Evolutionary conservation across 1,284 basidiomycete genomes (phyloP).

Genomic region (Trichosporon inkin): DNA sequence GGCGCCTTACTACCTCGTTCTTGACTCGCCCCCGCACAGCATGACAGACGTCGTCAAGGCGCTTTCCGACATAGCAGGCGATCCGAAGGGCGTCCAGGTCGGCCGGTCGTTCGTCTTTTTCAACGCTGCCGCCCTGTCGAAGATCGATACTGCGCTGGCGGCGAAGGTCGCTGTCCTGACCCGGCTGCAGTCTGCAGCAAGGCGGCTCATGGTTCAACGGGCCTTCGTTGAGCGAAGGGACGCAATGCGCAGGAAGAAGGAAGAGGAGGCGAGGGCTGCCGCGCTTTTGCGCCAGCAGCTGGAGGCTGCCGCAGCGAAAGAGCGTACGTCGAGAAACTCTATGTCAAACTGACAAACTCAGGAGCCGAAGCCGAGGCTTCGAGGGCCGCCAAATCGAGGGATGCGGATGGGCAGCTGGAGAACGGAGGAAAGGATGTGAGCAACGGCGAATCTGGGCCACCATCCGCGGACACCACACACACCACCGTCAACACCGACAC

Average conservation of each 20-base stretch:
- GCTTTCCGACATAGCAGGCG: constrained; percentile 17
- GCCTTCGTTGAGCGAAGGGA: neutral
- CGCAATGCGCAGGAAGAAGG: constrained; percentile 1
- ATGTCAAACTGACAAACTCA: neutral
- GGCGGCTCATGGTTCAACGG: constrained; percentile 1
- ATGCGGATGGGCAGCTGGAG: neutral
- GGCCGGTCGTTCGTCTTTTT: constrained; percentile 21
- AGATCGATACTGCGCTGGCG: constrained; percentile 17
- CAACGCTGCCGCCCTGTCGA: constrained; percentile 14
- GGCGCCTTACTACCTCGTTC: constrained; percentile 16
- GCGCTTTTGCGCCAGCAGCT: neutral
- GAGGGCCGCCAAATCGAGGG: neutral
- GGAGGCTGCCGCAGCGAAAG: neutral
- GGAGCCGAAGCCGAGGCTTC: neutral
- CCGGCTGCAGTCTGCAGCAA: constrained; percentile 13
- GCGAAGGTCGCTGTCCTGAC: constrained; percentile 15
- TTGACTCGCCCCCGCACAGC: constrained; percentile 13
- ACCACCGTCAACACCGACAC: constrained; percentile 4
- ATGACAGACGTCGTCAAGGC: constrained; percentile 12
- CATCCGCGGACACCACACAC: constrained; percentile 1
- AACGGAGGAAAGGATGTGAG: neutral
- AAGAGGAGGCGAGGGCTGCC: neutral
- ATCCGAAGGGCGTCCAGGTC: constrained; percentile 20
- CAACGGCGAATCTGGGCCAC: neutral
- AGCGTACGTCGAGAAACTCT: neutral